These are phyloP conservation scores for Pachysolen tannophilus DNA, from an alignment of 805 yeast species.

Conservation along the genomic window DNA sequence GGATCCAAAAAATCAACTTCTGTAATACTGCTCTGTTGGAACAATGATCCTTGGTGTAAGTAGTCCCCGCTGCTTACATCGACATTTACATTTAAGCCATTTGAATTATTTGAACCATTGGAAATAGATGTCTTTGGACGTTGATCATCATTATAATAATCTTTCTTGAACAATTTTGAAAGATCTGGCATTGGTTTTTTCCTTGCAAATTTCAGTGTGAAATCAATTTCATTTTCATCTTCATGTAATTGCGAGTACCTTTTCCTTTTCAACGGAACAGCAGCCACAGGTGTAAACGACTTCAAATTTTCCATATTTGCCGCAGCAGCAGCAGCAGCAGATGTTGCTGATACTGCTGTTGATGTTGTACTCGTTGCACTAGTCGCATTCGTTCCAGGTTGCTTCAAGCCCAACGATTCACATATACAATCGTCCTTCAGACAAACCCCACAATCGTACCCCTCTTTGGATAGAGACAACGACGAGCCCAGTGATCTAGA, in stretches of 20 bases:
- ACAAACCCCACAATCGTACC: constrained; percentile 63
- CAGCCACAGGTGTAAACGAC: constrained; percentile 50
- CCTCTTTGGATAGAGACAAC: no score
- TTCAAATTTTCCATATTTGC: constrained; percentile 6
- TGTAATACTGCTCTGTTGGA: constrained; percentile 3
- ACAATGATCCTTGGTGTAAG: constrained; percentile 1
- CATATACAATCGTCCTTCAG: constrained; percentile 62
- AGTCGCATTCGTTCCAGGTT: constrained; percentile 8
- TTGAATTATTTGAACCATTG: not conserved
- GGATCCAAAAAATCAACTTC: constrained; percentile 26
- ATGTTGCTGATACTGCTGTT: no score
- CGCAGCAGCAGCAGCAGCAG: no score
- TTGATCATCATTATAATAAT: constrained; percentile 1
- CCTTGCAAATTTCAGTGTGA: constrained; percentile 35
- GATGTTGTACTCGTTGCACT: no score
- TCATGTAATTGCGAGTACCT: constrained; percentile 14
- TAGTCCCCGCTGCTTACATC: constrained; percentile 5
- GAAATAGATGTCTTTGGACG: not conserved
- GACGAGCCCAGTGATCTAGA: no score
- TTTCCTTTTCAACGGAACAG: constrained; percentile 49
- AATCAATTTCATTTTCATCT: constrained; percentile 42
- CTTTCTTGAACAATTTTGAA: constrained; percentile 22
- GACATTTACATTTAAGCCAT: constrained; percentile 3
- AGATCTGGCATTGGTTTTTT: constrained; percentile 27
- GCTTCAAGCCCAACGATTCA: constrained; percentile 40